phyloP scores from a whole-genome alignment of 176 grass and related monocot species.

The Leersia perrieri region DNA sequence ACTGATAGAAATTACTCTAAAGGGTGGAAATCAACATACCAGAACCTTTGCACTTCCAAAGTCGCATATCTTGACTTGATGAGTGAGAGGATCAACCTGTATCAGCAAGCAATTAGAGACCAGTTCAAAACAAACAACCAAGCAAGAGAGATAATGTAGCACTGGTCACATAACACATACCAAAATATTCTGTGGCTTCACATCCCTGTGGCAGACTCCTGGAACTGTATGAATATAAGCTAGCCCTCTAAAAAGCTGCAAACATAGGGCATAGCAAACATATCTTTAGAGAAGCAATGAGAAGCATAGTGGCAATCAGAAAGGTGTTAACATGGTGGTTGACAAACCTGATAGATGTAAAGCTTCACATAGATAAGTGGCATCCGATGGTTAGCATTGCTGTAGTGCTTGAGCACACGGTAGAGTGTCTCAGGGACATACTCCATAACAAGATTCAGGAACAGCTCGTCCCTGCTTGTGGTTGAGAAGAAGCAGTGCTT shows the following conservation, averaged over 20 bases:
- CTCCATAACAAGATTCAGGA: slow-evolving; percentile 98
- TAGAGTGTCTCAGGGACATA: slow-evolving; percentile 92
- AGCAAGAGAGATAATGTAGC: not conserved
- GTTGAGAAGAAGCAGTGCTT: slow-evolving; percentile 99
- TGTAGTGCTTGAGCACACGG: slow-evolving; percentile 91
- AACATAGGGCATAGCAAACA: not conserved
- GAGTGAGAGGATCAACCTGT: slow-evolving; percentile 96
- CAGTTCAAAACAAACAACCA: slow-evolving; percentile 26
- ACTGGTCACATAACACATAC: slow-evolving; percentile 45
- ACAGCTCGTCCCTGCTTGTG: slow-evolving; percentile 78
- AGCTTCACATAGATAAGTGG: slow-evolving; percentile 94
- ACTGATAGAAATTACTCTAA: not conserved
- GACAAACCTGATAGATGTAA: slow-evolving; percentile 91
- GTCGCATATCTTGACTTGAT: slow-evolving; percentile 99
- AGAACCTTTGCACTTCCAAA: slow-evolving; percentile 99
- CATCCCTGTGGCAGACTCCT: slow-evolving; percentile 92
- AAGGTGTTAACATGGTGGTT: not conserved
- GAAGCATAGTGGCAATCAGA: not conserved
- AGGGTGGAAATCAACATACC: slow-evolving; percentile 48
- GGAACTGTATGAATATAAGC: slow-evolving; percentile 97
- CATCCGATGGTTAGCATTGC: slow-evolving; percentile 97
- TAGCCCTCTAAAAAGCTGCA: slow-evolving; percentile 96
- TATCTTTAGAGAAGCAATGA: not conserved
- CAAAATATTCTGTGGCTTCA: slow-evolving; percentile 98
- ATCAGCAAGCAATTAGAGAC: slow-evolving; percentile 17